Base-by-base conservation (phyloP, 305 asterid species). In the Solanum chacoense region DNA sequence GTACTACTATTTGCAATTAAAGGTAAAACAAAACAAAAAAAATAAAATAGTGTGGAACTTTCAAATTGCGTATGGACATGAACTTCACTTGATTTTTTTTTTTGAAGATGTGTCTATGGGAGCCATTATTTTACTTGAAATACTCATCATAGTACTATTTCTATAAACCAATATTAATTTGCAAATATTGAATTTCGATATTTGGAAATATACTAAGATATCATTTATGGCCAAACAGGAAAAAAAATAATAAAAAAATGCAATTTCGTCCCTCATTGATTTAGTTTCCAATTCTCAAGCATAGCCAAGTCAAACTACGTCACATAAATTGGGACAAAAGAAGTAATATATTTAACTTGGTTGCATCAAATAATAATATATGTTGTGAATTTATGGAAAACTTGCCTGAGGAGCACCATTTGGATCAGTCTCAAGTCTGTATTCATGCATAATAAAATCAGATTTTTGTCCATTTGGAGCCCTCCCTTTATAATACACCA, bases 401-500 rank as follows among this genome's bases (percentile, higher is more conserved):
- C 95, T 92, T 92, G 91, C 98, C 98, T 96, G 98, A 84, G 95
- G 90, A 86, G 93, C 78, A 88, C 94, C 98, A 90, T 95, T 95
- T 91, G 95, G 96, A 18, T 96, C 96, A 0, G 98, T 92, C 90
- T 96, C 97, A 2, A 96, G 95, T 22, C 98, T 93, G 87, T 96
- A 96, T 84, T 96, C 98, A 50, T 96, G 98, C 98, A 96, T 96
- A 84, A 96, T 96, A 96, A 96, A 96, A 67, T 96, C 98, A 7
- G 96, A 96, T 85, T 96, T 96, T 65, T 93, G 98, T 10, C 98
- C 98, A 91, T 96, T 96, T 1, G 98, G 98, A 89, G 98, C 98
- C 73, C 98, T 88, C 50, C 98, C 98, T 91, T 94, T 91, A 76
- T 95, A 95, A 78, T 94, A 95, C 7, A 95, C 98, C 63, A 96